These are phyloP conservation scores for Trichoderma arundinaceum DNA, from an alignment of 2,329 filamentous ascomycete genomes.

Conservation along the genomic window DNA sequence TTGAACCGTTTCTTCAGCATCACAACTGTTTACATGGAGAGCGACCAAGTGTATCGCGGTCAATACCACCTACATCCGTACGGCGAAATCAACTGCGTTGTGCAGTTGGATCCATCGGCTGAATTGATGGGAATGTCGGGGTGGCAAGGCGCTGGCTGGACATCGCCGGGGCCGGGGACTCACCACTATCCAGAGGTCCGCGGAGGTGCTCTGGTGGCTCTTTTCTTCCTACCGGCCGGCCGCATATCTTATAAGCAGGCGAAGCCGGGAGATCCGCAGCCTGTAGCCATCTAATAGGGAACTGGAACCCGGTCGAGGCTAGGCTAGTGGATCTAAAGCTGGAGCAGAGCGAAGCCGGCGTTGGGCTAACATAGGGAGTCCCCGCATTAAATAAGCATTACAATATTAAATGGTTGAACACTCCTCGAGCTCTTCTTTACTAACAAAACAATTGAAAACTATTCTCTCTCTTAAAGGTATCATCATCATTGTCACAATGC, in stretches of 20 bases:
- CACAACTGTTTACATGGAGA: conserved; percentile 64
- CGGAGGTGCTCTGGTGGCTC: conserved; percentile 55
- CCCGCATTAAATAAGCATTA: conserved; percentile 9
- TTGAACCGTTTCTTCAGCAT: conserved; percentile 60
- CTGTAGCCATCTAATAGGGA: conserved; percentile 33
- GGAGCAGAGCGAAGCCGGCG: background rate
- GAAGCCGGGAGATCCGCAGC: conserved; percentile 51
- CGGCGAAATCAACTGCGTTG: conserved; percentile 61
- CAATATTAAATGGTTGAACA: background rate
- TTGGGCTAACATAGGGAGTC: background rate
- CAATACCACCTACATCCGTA: conserved; percentile 62
- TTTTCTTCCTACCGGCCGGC: conserved; percentile 62
- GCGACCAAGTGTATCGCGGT: conserved; percentile 53
- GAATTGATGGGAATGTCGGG: conserved; percentile 62
- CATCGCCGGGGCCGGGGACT: conserved; percentile 58
- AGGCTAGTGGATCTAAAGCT: background rate
- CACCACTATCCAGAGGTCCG: conserved; percentile 62
- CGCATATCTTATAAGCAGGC: conserved; percentile 55
- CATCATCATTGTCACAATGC: background rate
- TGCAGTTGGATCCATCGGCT: conserved; percentile 55
- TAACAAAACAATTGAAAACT: background rate
- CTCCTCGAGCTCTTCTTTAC: background rate
- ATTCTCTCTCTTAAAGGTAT: background rate
- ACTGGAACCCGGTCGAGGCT: background rate
- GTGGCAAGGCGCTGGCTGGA: conserved; percentile 63